These are phyloP conservation scores for Erodium texanum DNA, from an alignment of 441 rosid genomes.

Conservation along the genomic window DNA sequence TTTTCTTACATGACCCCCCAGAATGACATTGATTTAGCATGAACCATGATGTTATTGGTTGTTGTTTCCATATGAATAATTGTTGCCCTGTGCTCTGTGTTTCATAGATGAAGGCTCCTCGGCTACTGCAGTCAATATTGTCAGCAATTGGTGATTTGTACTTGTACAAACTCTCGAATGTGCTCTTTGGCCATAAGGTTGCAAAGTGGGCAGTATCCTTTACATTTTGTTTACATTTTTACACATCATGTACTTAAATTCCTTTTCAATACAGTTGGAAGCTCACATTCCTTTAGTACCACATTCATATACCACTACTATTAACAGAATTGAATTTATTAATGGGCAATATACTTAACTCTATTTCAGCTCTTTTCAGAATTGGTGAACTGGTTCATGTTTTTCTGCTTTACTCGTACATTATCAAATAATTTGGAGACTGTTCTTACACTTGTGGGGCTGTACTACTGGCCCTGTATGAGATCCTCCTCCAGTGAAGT, in stretches of 20 bases:
- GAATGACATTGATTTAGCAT: slow-evolving; percentile 2
- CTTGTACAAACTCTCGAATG: slow-evolving; percentile 52
- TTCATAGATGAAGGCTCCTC: slow-evolving; percentile 55
- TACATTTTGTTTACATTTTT: background rate
- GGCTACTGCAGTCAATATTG: slow-evolving; percentile 69
- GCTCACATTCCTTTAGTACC: background rate
- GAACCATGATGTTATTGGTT: slow-evolving; percentile 11
- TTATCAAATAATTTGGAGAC: slow-evolving; percentile 87
- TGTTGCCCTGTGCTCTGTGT: slow-evolving; percentile 8
- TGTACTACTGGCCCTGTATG: slow-evolving; percentile 80
- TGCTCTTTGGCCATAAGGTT: slow-evolving; percentile 41
- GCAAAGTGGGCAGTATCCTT: slow-evolving; percentile 86
- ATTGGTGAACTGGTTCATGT: slow-evolving; percentile 76
- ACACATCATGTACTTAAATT: background rate
- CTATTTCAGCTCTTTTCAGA: slow-evolving; percentile 62
- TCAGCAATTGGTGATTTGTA: slow-evolving; percentile 83
- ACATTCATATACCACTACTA: background rate
- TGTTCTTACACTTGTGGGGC: slow-evolving; percentile 66
- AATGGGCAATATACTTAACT: slow-evolving; percentile 39
- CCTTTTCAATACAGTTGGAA: background rate
- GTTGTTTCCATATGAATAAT: slow-evolving; percentile 2
- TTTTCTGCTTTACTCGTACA: slow-evolving; percentile 82
- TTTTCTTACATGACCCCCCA: background rate
- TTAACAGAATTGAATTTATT: slow-evolving; percentile 1
- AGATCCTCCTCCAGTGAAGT: slow-evolving; percentile 38